phyloP scores from a whole-genome alignment of 169 alveolate genomes.

The Plasmodium berghei region DNA sequence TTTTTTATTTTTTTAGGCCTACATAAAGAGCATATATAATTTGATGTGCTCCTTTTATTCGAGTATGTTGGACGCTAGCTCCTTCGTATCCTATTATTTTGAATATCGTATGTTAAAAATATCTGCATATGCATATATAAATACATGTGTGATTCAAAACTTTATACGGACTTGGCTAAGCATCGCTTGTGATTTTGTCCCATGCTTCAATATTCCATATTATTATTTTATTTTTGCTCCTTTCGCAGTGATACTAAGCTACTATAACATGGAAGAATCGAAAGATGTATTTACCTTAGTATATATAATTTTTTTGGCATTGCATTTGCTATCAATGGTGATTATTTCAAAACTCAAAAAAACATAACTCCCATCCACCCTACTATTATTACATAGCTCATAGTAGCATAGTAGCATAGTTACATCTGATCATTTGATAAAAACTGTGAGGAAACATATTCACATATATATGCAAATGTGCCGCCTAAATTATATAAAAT shows the following conservation, averaged over 20 bases:
- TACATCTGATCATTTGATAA: too few relatives aligned
- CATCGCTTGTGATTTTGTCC: neutral
- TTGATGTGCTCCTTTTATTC: constrained; percentile 77
- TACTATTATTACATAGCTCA: too few relatives aligned
- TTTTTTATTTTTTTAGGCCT: constrained; percentile 35
- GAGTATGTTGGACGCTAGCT: constrained; percentile 74
- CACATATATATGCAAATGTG: too few relatives aligned
- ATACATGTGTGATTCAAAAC: neutral
- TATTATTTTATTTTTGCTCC: constrained; percentile 3
- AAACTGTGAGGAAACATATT: too few relatives aligned
- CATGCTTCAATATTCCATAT: neutral
- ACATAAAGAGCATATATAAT: constrained; percentile 75
- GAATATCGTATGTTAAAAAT: constrained; percentile 50
- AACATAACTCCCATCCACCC: neutral
- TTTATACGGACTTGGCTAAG: neutral
- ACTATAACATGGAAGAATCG: constrained; percentile 47
- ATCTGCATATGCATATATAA: neutral
- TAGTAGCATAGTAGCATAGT: too few relatives aligned
- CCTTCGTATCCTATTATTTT: constrained; percentile 72
- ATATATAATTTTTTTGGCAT: constrained; percentile 41
- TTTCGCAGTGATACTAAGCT: constrained; percentile 61
- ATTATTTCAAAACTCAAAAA: constrained; percentile 65
- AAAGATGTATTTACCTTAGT: constrained; percentile 15
- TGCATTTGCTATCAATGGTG: constrained; percentile 56
- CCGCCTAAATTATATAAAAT: too few relatives aligned